These are phyloP conservation scores for Eimeria tenella DNA, from an alignment of 169 alveolate genomes.

Conservation along the genomic window DNA sequence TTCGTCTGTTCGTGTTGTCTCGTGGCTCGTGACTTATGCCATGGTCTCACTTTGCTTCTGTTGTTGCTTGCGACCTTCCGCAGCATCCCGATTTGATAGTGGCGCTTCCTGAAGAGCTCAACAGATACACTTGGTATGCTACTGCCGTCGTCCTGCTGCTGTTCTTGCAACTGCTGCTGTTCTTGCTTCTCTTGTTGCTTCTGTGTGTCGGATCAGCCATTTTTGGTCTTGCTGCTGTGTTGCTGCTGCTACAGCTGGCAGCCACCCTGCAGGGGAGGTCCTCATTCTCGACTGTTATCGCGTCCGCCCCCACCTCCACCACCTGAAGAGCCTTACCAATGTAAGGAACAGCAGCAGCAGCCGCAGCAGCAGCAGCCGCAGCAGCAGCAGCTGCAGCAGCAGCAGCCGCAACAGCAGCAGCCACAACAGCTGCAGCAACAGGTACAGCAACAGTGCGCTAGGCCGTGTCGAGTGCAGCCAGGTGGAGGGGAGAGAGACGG, in stretches of 20 bases:
- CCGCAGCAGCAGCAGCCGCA: not conserved
- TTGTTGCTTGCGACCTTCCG: not conserved
- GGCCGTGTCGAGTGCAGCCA: not conserved
- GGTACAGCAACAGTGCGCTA: not conserved
- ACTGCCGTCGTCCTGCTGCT: not conserved
- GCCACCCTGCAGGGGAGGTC: not conserved
- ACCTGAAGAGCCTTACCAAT: not conserved
- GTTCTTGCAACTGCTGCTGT: constrained; percentile 30
- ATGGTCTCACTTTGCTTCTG: not conserved
- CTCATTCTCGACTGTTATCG: constrained; percentile 8
- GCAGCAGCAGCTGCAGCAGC: not conserved
- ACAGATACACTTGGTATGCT: constrained; percentile 10
- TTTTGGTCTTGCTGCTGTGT: not conserved
- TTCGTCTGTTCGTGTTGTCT: not conserved
- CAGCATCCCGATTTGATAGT: constrained; percentile 12
- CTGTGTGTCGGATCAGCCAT: not conserved
- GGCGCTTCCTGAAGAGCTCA: constrained; percentile 9
- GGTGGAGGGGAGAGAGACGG: not conserved
- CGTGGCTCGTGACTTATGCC: not conserved
- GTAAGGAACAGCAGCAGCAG: not conserved
- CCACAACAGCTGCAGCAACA: not conserved
- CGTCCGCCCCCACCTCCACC: constrained; percentile 36
- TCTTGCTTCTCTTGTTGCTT: not conserved
- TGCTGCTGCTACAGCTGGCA: constrained; percentile 40
- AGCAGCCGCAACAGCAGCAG: not conserved